These are phyloP conservation scores for Hygrophoropsis aurantiaca DNA, from an alignment of 768 basidiomycete genomes.

Conservation along the genomic window DNA sequence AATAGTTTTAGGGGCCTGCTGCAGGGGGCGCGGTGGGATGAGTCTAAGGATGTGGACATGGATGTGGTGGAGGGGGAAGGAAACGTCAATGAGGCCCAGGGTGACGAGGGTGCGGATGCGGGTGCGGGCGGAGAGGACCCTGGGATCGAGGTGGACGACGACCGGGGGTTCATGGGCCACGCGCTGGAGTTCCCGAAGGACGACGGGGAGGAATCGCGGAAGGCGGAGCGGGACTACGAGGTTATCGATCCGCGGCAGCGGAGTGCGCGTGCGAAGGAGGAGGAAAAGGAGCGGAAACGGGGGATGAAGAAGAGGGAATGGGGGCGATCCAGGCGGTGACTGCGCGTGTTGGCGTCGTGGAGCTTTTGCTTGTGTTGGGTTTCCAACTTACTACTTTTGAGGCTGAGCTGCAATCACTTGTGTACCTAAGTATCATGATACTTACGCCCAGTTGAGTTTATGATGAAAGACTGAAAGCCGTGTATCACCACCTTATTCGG, in stretches of 20 bases:
- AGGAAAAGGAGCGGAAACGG: constrained; percentile 67
- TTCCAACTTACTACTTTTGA: no score
- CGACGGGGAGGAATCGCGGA: constrained; percentile 68
- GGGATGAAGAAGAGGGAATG: constrained; percentile 25
- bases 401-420: no score
- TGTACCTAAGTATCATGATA: no score
- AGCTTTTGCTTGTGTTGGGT: no score
- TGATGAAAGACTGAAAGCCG: no score
- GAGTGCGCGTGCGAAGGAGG: constrained; percentile 72
- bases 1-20: constrained; percentile 73
- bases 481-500: no score
- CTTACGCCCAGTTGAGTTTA: no score
- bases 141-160: constrained; percentile 77
- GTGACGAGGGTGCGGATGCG: constrained; percentile 18
- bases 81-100: constrained; percentile 11
- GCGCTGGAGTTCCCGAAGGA: constrained; percentile 76
- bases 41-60: constrained; percentile 8
- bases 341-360: no score
- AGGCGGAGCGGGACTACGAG: constrained; percentile 85
- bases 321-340: constrained; percentile 20
- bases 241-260: constrained; percentile 83
- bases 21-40: constrained; percentile 39
- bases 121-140: constrained; percentile 37
- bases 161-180: constrained; percentile 73
- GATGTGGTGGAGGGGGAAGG: constrained; percentile 15